phyloP scores from a whole-genome alignment of 805 yeast species.

The Pichia paraexigua region DNA sequence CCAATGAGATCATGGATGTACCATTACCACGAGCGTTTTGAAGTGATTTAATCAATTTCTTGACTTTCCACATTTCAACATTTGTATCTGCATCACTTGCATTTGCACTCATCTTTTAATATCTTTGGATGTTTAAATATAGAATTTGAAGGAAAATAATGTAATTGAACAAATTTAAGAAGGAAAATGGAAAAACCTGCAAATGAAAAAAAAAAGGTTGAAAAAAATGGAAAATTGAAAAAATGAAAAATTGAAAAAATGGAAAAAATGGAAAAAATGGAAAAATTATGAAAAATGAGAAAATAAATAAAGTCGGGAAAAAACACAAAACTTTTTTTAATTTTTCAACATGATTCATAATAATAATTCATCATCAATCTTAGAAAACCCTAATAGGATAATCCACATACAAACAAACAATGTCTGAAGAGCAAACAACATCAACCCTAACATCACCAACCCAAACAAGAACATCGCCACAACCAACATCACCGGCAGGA shows the following conservation, averaged over 20 bases:
- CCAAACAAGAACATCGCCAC: background rate
- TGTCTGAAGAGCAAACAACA: background rate
- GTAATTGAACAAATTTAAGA: background rate
- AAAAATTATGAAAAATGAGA: background rate
- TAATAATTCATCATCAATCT: too few relatives aligned
- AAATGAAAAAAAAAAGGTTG: background rate
- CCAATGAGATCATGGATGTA: conserved; percentile 95
- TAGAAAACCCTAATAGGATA: too few relatives aligned
- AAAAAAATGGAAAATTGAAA: background rate
- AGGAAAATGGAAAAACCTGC: background rate
- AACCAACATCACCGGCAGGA: background rate
- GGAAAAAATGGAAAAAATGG: background rate
- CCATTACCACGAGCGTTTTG: conserved; percentile 97
- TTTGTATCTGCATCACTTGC: conserved; percentile 92
- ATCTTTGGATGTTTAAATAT: background rate
- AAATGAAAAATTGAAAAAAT: background rate
- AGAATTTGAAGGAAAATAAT: background rate
- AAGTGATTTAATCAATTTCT: conserved; percentile 81
- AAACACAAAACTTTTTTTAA: background rate
- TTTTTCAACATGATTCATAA: background rate
- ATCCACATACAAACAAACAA: background rate
- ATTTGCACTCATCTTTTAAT: conserved; percentile 42
- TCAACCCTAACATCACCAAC: too few relatives aligned
- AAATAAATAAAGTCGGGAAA: background rate
- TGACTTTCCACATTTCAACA: conserved; percentile 98